phyloP scores from a whole-genome alignment of 75 land plant genomes.

The Picea glauca region DNA sequence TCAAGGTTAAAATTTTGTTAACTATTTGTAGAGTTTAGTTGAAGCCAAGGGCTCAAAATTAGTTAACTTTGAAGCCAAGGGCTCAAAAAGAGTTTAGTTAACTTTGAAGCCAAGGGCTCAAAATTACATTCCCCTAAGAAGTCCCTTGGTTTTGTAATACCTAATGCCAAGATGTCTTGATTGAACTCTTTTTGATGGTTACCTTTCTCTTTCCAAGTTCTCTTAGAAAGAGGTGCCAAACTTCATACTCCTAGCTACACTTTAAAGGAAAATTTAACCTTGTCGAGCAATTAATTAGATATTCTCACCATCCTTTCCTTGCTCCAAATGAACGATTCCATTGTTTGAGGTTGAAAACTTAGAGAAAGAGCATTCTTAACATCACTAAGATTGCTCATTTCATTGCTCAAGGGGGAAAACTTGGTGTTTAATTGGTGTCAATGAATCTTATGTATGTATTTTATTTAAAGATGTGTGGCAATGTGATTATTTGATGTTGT shows the following conservation, averaged over 20 bases:
- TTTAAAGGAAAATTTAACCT: neutral
- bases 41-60: no score
- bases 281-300: neutral
- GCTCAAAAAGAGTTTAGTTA: neutral
- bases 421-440: no score
- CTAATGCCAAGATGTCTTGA: neutral
- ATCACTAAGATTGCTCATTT: no score
- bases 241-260: neutral
- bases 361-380: no score
- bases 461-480: no score
- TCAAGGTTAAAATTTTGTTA: neutral
- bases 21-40: neutral
- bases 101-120: neutral
- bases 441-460: no score
- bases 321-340: neutral
- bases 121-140: neutral
- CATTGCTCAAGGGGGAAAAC: no score
- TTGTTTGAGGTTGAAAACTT: no score
- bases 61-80: neutral
- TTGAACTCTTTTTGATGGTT: no score
- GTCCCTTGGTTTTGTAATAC: neutral
- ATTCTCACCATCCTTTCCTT: neutral
- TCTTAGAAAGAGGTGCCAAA: no score
- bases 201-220: no score
- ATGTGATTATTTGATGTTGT: no score